phyloP scores from a whole-genome alignment of 768 basidiomycete genomes.

The Udeniomyces megalosporus region DNA sequence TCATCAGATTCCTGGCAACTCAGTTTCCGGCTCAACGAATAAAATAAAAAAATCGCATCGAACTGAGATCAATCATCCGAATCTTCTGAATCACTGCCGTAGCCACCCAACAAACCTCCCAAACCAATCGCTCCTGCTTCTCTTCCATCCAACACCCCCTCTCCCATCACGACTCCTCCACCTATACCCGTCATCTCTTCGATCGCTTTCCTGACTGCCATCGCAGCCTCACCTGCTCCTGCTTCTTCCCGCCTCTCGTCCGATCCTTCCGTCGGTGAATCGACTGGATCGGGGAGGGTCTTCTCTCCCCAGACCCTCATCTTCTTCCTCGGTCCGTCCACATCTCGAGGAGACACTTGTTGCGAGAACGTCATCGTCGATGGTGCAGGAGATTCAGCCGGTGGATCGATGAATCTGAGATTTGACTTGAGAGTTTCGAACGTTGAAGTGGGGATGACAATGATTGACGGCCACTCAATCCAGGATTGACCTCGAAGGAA shows the following conservation, averaged over 20 bases:
- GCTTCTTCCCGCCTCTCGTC: not conserved
- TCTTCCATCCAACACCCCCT: not conserved
- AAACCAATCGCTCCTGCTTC: not conserved
- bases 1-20: too few species aligned
- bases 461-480: slow-evolving; percentile 7
- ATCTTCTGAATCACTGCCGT: slow-evolving; percentile 6
- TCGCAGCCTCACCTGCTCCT: not conserved
- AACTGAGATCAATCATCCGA: not conserved
- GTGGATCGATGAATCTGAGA: not conserved
- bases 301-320: slow-evolving; percentile 10
- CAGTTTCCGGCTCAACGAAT: too few species aligned
- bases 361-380: not conserved
- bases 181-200: not conserved
- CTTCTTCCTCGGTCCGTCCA: slow-evolving; percentile 5
- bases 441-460: not conserved
- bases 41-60: too few species aligned
- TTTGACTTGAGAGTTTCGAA: not conserved
- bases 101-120: slow-evolving; percentile 2
- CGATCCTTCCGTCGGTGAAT: not conserved
- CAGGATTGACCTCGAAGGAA: not conserved
- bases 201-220: not conserved
- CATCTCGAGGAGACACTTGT: too few species aligned
- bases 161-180: not conserved
- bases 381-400: not conserved
- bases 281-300: not conserved